Evolutionary conservation across 768 basidiomycete species (phyloP).

Genomic region (Clathrus columnatus): DNA sequence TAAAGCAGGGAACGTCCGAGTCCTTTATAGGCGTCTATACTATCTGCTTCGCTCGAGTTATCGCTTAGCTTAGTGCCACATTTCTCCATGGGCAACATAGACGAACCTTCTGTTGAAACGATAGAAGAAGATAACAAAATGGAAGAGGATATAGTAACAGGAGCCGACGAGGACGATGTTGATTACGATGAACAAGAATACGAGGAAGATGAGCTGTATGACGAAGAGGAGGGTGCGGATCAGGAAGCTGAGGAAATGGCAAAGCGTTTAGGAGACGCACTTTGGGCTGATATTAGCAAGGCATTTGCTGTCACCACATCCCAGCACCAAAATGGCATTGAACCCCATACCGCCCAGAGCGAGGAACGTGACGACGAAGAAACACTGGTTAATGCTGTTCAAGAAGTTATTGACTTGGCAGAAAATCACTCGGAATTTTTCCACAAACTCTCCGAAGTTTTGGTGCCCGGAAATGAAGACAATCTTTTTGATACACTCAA

Average conservation of each 20-base stretch:
- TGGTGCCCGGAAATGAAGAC: constrained; percentile 40
- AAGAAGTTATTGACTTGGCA: constrained; percentile 48
- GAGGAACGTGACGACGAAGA: constrained; percentile 9
- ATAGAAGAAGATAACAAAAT: neutral
- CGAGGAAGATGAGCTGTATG: constrained; percentile 28
- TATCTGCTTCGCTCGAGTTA: too few species aligned
- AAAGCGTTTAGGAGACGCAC: constrained; percentile 61
- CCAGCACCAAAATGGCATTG: constrained; percentile 20
- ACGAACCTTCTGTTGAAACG: neutral
- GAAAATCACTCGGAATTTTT: constrained; percentile 49
- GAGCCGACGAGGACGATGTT: constrained; percentile 4
- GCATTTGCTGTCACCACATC: constrained; percentile 37
- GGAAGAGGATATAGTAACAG: neutral
- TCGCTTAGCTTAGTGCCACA: too few species aligned
- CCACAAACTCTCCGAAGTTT: constrained; percentile 41
- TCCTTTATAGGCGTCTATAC: too few species aligned
- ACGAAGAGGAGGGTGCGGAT: constrained; percentile 44
- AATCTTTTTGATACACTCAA: constrained; percentile 50
- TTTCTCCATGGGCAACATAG: too few species aligned
- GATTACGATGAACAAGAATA: constrained; percentile 38
- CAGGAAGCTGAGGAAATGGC: constrained; percentile 72
- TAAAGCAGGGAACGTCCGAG: too few species aligned
- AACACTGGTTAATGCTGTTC: constrained; percentile 6
- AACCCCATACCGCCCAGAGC: constrained; percentile 4
- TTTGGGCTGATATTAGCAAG: constrained; percentile 69